Evolutionary conservation across 305 asterid species (phyloP), one percentile per base, ranked within the genome.

Genomic region (Petunia hybrid): DNA sequence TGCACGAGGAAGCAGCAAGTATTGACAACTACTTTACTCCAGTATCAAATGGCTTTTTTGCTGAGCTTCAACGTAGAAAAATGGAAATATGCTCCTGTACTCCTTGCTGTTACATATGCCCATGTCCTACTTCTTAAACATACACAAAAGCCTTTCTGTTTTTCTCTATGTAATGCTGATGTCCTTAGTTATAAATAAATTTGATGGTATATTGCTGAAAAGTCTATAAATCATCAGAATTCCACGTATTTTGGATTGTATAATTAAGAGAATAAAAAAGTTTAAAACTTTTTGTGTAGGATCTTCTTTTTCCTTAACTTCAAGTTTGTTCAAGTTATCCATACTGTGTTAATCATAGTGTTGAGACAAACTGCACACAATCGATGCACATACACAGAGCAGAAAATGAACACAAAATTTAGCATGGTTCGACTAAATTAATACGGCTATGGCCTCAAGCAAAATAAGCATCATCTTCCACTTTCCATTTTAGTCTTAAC

Each of bases 11-110:
- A 22, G 31, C 31, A 22, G 76, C 57, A 43, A 71, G 4, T 12
- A 46, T 71, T 9, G 77, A 70, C 60, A 31, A 70, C 35, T 70
- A 70, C 1, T 70, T 70, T 12, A 70, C 77, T 70, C 77, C 77
- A 70, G 8, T 70, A 6, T 31, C 77, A 70, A 70, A 70, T 41
- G 61, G 61, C 31, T 70, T 70, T 70, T 70, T 10, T 46, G 43
- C 77, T 31, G 77, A 70, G 61, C 77, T 70, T 31, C 60, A 46
- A 70, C 77, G 61, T 31, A 70, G 77, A 31, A 70, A 70, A 70
- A 70, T 70, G 77, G 61, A 48, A 12, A 13, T 71, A 10, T 71
- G 61, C 43, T 71, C 77, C 1, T 71, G 77, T 10, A 46, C 77
- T 10, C 77, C 43, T 46, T 71, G 61, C 10, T 71, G 77, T 48